Evolutionary conservation across 164 flowering plant species (phyloP), one percentile per base, ranked within the genome.

Genomic region (Berberis thunbergii): DNA sequence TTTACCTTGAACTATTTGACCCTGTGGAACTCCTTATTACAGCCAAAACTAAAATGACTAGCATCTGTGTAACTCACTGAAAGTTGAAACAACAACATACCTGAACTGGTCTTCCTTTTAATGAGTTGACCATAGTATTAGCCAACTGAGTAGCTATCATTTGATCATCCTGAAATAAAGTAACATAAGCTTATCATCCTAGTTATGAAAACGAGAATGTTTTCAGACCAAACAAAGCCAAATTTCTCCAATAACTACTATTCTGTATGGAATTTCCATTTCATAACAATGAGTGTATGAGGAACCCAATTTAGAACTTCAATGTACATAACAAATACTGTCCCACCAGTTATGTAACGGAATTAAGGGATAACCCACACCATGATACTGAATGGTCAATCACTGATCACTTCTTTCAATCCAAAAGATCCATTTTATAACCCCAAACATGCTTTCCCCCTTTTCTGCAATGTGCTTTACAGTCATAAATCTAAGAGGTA

Each of bases 51-150:
- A 40, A 13, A 56, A 2, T 45, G 57, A 7, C 41, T 26, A 64
- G 41, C 53, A 12, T 54, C 43, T 54, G 42, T 52, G 69, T 58
- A 2, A 41, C 54, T 13, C 49, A 55, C 59, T 45, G 11, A 57
- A 67, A 62, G 43, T 58, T 43, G n/a, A 72, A 64, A 73, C 9
- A 41, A 57, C 43, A 67, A 54, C 42, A 65, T 83, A 95, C 99
- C 98, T 77, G 92, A 61, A 84, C 89, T 46, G 99, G 97, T 74
- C 95, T 88, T 53, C 97, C 98, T 73, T 92, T 95, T 42, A 95
- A 78, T 67, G 99, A 88, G 78, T 89, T 95, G 67, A 66, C 79
- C 95, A 95, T 88, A 49, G 96, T 86, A 61, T 78, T 86, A 61
- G 89, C 84, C 82, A 95, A 74, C 50, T 78, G 80, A 72, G 80